Evolutionary conservation across 2,329 filamentous ascomycete species (phyloP), one percentile per base, ranked within the genome.

Genomic region (Talaromyces sp.): DNA sequence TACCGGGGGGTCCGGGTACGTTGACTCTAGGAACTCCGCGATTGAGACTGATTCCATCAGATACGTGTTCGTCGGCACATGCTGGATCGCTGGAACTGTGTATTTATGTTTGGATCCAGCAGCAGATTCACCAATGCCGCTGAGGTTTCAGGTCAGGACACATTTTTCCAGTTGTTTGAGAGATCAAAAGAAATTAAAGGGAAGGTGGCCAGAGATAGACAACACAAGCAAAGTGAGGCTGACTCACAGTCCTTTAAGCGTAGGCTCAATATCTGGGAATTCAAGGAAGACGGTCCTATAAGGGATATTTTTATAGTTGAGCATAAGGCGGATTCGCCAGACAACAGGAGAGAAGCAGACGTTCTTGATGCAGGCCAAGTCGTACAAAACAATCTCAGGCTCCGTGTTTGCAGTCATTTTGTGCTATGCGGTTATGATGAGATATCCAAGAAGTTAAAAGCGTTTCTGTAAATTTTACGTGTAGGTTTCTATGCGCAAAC

Each of bases 311-410:
- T 79, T 79, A 57, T 78, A 79, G 63, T 78, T 78, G 19, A 80
- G 75, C 69, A 79, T 72, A 21, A 79, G 66, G 58, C 77, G 76
- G 63, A 77, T 77, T 55, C 75, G 73, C 75, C 76, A 79, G 59
- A 76, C 75, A 41, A 65, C 65, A 4, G 77, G 77, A 46, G 76
- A 78, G 67, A 79, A 78, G 66, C 76, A 77, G 61, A 73, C 64
- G 56, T 71, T 68, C 64, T 77, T 75, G 60, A 67, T 74, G 64
- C 71, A 73, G 58, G 75, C 76, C 58, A 78, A 67, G 65, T 78
- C 76, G 60, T 78, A 78, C 24, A 79, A 58, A 60, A 77, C 62
- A 58, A 78, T 73, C 54, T 77, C 69, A 29, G 70, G 68, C 38
- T 75, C 63, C 10, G 43, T 35, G 14, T 51, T 13, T 29, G 41